These are phyloP conservation scores for Dimocarpus longan DNA, from an alignment of 345 rosid genomes.

Conservation along the genomic window DNA sequence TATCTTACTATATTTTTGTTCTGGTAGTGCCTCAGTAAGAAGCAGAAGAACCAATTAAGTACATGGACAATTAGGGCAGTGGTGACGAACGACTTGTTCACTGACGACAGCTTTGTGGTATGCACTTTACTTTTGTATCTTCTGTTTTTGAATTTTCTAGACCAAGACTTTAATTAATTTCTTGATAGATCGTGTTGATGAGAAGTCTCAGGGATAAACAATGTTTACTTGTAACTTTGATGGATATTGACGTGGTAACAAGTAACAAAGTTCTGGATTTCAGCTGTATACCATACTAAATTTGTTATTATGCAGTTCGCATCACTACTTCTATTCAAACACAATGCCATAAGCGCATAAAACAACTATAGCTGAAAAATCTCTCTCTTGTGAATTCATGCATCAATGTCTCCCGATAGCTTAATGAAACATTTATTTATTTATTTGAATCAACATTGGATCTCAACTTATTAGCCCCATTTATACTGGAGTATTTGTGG, in stretches of 20 bases:
- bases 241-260: neutral
- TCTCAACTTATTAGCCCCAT: neutral
- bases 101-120: constrained; percentile 99
- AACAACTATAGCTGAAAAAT: neutral
- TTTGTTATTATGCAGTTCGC: neutral
- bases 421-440: neutral
- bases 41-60: constrained; percentile 69
- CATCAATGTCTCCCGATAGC: neutral
- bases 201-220: neutral
- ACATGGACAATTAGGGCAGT: constrained; percentile 79
- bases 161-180: neutral
- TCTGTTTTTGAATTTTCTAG: constrained; percentile 3
- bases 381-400: neutral
- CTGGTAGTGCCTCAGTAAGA: constrained; percentile 64
- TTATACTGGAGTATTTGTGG: neutral
- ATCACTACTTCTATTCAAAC: neutral
- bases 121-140: constrained; percentile 22
- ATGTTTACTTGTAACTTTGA: neutral
- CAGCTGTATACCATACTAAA: neutral
- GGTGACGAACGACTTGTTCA: constrained; percentile 86
- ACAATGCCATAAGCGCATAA: neutral
- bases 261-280: constrained; percentile 1
- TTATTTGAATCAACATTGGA: neutral
- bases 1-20: constrained; percentile 22
- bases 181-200: constrained; percentile 9